A percentile compares a stretch with the other conserved stretches of the same genome.
Conservation (phyloP, 2,329 filamentous ascomycete genomes). For the Xylaria sp. region DNA sequence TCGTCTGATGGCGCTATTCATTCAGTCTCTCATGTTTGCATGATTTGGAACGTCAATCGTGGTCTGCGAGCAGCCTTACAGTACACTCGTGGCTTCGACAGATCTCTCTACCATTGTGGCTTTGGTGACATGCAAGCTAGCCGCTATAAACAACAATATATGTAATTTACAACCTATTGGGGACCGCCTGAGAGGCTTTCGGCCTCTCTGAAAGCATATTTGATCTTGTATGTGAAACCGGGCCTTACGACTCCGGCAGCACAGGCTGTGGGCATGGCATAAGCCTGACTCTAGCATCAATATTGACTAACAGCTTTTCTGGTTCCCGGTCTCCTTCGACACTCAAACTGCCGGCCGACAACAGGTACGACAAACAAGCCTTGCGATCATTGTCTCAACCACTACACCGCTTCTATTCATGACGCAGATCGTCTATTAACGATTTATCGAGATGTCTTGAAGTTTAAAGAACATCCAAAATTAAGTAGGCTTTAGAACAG, state of each 20-base stretch:
- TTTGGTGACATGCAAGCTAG: slow-evolving; percentile 12
- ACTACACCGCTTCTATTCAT: slow-evolving; percentile 22
- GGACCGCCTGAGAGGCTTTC: not conserved
- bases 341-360: slow-evolving; percentile 6
- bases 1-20: not conserved
- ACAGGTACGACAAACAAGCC: not conserved
- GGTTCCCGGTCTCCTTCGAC: not conserved
- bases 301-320: slow-evolving; percentile 5
- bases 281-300: not conserved
- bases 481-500: not conserved
- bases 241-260: not conserved
- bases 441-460: not conserved
- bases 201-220: slow-evolving; percentile 1
- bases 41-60: not conserved
- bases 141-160: slow-evolving; percentile 10
- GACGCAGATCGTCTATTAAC: slow-evolving; percentile 1
- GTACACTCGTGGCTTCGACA: not conserved
- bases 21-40: slow-evolving; percentile 2
- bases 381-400: slow-evolving; percentile 11
- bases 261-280: not conserved
- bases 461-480: not conserved
- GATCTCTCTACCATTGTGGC: slow-evolving; percentile 8
- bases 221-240: not conserved
- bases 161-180: slow-evolving; percentile 7
- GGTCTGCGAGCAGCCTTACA: not conserved